Base-by-base conservation (phyloP, 2,329 filamentous ascomycete species). In the Arachnomyces sp. region DNA sequence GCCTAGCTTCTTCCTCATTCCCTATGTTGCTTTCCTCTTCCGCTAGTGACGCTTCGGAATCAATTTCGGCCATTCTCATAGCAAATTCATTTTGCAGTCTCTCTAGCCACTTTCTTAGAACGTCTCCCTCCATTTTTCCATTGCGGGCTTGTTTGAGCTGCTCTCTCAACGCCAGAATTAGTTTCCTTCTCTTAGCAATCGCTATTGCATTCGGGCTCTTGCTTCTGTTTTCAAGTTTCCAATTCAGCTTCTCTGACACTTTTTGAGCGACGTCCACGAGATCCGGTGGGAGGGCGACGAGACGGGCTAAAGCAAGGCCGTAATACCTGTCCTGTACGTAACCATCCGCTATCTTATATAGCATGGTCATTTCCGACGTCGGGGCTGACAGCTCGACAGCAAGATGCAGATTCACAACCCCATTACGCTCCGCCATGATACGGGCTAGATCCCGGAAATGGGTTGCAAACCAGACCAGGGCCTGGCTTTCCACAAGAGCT, bases 401-500 rank as follows among this genome's bases (percentile, higher is more conserved):
- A 2, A 96, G 74, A 55, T 95, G 88, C 2, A 94, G 68, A 49
- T 86, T 94, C 16, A 89, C 70, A 1, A 95, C 87, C 0, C 88
- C 88, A 12, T 76, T 78, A 8, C 85, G 77, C 47, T 88, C 80
- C 1, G 75, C 71, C 44, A 95, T 71, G 28, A 90, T 85, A 2
- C 74, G 75, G 0, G 88, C 82, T 2, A 98, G 71, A 45, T 95
- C 86, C 28, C 77, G 72, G 56, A 95, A 98, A 56, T 98, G 93
- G 0, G 92, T 96, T 2, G 84, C 87, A 62, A 98, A 98, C 81
- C 87, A 95, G 0, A 95, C 79, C 0, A 86, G 72, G 0, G 88
- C 82, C 44, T 78, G 74, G 50, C 79, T 92, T 44, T 88, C 77
- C 3, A 95, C 75, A 3, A 98, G 69, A 0, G 86, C 85, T 66